Evolutionary conservation across 768 basidiomycete species (phyloP).

Genomic region (Mycena amicta): DNA sequence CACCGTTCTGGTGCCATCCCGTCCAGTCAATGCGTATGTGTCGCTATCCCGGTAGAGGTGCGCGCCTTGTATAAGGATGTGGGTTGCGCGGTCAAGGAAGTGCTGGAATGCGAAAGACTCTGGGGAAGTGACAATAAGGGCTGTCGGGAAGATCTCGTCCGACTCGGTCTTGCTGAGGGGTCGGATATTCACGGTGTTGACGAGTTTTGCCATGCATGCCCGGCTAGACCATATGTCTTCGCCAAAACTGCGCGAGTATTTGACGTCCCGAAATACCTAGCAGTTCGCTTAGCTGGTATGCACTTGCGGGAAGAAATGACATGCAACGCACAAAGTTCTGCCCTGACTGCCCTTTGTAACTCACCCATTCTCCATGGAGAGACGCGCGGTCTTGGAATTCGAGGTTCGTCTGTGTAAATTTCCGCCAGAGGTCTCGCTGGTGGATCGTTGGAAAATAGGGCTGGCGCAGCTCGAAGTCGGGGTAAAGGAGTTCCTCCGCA

Average conservation of each 20-base stretch:
- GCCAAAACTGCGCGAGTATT: slow-evolving; percentile 1
- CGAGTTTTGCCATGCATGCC: slow-evolving; percentile 12
- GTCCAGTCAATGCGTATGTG: slow-evolving; percentile 7
- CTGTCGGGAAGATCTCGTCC: not conserved
- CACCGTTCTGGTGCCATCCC: not conserved
- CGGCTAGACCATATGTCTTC: slow-evolving; percentile 6
- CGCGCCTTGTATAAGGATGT: slow-evolving; percentile 10
- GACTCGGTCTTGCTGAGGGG: not conserved
- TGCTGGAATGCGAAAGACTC: slow-evolving; percentile 21
- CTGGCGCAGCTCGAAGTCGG: slow-evolving; percentile 18
- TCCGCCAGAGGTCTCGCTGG: slow-evolving; percentile 12
- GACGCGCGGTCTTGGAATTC: not conserved
- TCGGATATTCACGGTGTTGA: slow-evolving; percentile 10
- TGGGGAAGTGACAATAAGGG: slow-evolving; percentile 9
- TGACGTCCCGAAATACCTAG: slow-evolving; percentile 14
- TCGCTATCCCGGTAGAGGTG: slow-evolving; percentile 8
- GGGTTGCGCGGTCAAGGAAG: slow-evolving; percentile 19
- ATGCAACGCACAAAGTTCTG: slow-evolving; percentile 20
- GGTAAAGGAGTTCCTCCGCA: slow-evolving; percentile 19
- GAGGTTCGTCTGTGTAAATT: not conserved
- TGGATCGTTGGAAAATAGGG: slow-evolving; percentile 9
- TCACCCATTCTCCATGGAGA: slow-evolving; percentile 10
- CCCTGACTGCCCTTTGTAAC: slow-evolving; percentile 16
- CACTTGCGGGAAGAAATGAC: not conserved
- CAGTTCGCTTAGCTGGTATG: not conserved